Base-by-base conservation (phyloP, 108 stramenopile species). In the Nitzschia sp. region DNA sequence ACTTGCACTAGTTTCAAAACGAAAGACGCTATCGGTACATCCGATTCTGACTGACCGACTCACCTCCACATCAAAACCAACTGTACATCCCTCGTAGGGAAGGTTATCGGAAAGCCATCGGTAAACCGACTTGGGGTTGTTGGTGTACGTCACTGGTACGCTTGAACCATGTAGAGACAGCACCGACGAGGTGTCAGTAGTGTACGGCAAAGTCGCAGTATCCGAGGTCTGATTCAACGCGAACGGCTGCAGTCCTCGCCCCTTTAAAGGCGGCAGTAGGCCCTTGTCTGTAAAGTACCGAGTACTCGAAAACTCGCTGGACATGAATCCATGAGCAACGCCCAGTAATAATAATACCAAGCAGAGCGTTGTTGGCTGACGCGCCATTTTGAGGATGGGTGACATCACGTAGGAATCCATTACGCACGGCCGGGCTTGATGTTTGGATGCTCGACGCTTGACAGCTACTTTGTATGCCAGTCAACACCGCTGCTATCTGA, bases 91-190 rank as follows among this genome's bases (percentile, higher is more conserved):
- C 16, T 58, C 32, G 3, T 29, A 27, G n/a, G 66, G 57, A 30
- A 83, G 44, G 50, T 86, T 53, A 19, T 82, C 77, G 15, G 69
- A 58, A 3, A 89, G 74, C 88, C 88, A 89, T 8, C 70, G 33
- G 19, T 71, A 70, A 36, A 89, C 72, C 1, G 68, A 59, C 26
- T 45, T 33, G 5, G 83, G 76, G 54, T 83, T 69, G 44, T 82
- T 89, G 2, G 88, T 89, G 41, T 84, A 85, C 23, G 72, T 31
- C 5, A 89, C 82, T 2, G 80, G 78, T 16, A 89, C 29, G 46
- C 56, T 57, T 65, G 48, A 35, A 16, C 35, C 31, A 4, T 41
- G 16, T 13, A 5, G 4, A 19, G 11, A 9, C 33, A 23, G 17
- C 3, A 38, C n/a, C 2, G 59, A 38, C 29, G 22, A 41, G 5